Percentiles rank a stretch among this genome's conserved stretches.
Evolutionary conservation across 2,329 filamentous ascomycete genomes (phyloP).

Genomic region (Leptographium lundbergii): DNA sequence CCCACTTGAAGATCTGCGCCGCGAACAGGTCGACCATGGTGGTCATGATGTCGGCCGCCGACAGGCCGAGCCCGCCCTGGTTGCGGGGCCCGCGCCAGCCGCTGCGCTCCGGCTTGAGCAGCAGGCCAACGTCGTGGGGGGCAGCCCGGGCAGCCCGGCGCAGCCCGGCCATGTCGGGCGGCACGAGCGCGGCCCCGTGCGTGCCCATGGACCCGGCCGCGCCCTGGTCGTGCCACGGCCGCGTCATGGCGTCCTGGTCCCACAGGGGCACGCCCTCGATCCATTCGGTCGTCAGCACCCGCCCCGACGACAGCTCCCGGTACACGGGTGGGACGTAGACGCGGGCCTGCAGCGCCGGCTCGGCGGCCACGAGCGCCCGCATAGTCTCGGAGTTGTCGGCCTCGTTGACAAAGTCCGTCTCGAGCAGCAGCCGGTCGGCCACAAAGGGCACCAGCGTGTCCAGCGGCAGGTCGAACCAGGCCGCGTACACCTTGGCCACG

Average conservation of each 20-base stretch:
- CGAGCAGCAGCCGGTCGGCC: constrained; percentile 76
- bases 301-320: constrained; percentile 64
- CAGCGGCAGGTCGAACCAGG: constrained; percentile 84
- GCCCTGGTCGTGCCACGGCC: constrained; percentile 66
- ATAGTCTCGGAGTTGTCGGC: constrained; percentile 79
- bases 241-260: constrained; percentile 75
- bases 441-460: constrained; percentile 89
- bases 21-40: constrained; percentile 94
- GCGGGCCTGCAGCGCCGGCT: constrained; percentile 61
- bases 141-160: constrained; percentile 35
- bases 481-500: constrained; percentile 70
- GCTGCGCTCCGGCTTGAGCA: constrained; percentile 72
- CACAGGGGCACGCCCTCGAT: constrained; percentile 88
- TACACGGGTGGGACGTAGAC: constrained; percentile 87
- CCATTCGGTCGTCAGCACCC: constrained; percentile 93
- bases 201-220: constrained; percentile 68
- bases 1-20: constrained; percentile 98
- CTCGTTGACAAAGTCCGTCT: constrained; percentile 92
- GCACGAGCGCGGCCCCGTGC: constrained; percentile 48
- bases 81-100: constrained; percentile 62
- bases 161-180: constrained; percentile 32
- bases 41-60: constrained; percentile 78
- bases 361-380: constrained; percentile 60
- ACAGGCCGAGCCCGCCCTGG: constrained; percentile 72
- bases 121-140: constrained; percentile 39